Evolutionary conservation across 75 land plant species (phyloP), one percentile per base, ranked within the genome.

Genomic region (Cupressus sempervirens): DNA sequence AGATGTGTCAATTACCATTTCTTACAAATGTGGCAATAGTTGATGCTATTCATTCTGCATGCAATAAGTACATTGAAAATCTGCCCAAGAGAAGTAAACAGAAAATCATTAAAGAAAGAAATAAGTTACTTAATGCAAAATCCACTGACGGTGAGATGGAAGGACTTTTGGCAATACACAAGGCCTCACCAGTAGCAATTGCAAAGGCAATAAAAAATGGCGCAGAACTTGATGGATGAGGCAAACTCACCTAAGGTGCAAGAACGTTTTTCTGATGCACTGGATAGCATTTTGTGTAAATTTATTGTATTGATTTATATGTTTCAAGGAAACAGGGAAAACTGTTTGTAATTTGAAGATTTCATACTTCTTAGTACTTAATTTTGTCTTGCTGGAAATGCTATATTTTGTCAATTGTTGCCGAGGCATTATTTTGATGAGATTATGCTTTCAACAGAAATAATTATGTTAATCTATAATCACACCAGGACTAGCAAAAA

Each of bases 171-270:
- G 88, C 80, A 75, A 50, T 97, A 74, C 89, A 88, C 45, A 92
- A 86, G 52, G 35, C 82, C 77, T 97, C 99, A 8, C 98, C 99
- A 74, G 86, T 97, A 32, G 75, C 92, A 20, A 14, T 94, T 45
- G 91, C 91, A 9, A 97, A 97, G 86, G 99, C 99, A 23, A 84
- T 94, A 76, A 97, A 97, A 88, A 97, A 97, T 88, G 84, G 82
- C 82, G 96, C 99, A 84, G 99, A 97, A 88, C 86, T 97, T 48
- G 91, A 93, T 48, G 99, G 81, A 97, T 97, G 99, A 87, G 84
- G 62, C 88, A 90, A 85, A 90, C 94, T 83, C 99, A 97, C 89
- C 81, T 97, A 30, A 94, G 98, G 98, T 96, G 89, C 84, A 16
- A 79, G 26, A 45, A 79, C 81, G 26, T 45, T 30, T 79, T 79